Evolutionary conservation across 2,329 filamentous ascomycete species (phyloP).

Genomic region (Aspergillus tanneri): DNA sequence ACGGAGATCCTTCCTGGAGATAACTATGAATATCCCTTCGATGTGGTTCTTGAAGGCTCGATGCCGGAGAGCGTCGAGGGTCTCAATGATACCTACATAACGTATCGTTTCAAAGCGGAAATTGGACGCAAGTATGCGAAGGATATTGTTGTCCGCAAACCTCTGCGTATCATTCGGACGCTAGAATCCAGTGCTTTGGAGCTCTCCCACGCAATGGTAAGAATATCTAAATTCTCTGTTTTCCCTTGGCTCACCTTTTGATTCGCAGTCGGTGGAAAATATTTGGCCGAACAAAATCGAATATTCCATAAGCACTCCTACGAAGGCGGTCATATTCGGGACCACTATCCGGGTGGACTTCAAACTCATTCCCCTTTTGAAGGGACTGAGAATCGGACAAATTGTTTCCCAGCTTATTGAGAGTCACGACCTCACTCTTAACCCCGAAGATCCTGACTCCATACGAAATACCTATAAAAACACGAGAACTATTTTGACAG

Average conservation of each 20-base stretch:
- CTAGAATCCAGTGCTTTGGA: conserved; percentile 73
- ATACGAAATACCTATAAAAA: conserved; percentile 55
- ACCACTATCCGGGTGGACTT: conserved; percentile 83
- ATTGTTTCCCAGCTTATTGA: conserved; percentile 81
- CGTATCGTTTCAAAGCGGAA: conserved; percentile 88
- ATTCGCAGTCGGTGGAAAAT: conserved; percentile 74
- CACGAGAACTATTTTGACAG: conserved; percentile 63
- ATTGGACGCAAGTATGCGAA: conserved; percentile 87
- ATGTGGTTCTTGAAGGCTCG: conserved; percentile 66
- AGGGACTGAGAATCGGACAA: conserved; percentile 81
- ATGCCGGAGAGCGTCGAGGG: conserved; percentile 87
- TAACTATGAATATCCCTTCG: conserved; percentile 83
- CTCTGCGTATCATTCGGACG: conserved; percentile 74
- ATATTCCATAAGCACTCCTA: conserved; percentile 89
- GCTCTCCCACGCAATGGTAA: conserved; percentile 78
- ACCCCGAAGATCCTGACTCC: conserved; percentile 47
- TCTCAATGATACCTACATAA: conserved; percentile 77
- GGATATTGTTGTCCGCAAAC: conserved; percentile 77
- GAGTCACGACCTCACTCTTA: conserved; percentile 64
- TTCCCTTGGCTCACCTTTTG: conserved; percentile 16
- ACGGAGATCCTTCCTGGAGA: conserved; percentile 63
- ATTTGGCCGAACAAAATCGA: conserved; percentile 98
- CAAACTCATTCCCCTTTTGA: conserved; percentile 81
- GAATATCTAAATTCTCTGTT: conserved; percentile 5
- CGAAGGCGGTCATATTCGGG: conserved; percentile 91